Percentiles rank a stretch among this genome's conserved stretches.
Conservation (phyloP, 139 green algal species). For the Desmodesmus armatus region DNA sequence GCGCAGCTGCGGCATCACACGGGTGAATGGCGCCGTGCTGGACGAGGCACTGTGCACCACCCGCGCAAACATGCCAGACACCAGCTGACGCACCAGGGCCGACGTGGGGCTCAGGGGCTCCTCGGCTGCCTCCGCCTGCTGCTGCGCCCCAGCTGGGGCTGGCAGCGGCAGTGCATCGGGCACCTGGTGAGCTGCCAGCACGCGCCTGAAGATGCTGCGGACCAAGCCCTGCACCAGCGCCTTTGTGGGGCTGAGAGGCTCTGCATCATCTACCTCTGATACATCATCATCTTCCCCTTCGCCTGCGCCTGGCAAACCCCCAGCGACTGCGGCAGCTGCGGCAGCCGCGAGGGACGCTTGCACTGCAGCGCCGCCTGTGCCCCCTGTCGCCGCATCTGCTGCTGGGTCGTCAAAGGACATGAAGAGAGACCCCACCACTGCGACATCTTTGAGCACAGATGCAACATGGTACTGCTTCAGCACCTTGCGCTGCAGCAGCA, state of each 20-base stretch:
- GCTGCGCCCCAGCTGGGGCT: neutral
- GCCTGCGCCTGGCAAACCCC: neutral
- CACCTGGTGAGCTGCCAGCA: neutral
- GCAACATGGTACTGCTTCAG: conserved; percentile 36
- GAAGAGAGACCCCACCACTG: conserved; percentile 17
- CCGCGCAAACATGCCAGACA: conserved; percentile 6
- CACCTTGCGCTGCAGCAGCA: neutral
- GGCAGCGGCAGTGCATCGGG: neutral
- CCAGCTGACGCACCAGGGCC: neutral
- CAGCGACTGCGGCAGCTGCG: neutral
- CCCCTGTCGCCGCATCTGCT: too few species aligned
- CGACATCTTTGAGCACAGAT: conserved; percentile 15
- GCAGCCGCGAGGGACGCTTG: neutral
- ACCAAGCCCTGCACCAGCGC: neutral
- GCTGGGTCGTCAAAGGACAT: neutral
- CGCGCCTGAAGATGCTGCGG: neutral
- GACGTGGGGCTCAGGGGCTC: neutral
- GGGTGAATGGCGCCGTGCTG: neutral
- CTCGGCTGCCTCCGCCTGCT: neutral
- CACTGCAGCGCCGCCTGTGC: neutral
- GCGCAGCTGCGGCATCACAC: neutral
- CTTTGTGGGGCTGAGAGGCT: neutral
- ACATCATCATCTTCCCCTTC: neutral
- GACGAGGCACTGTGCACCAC: conserved; percentile 5
- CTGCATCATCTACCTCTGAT: neutral